These are phyloP conservation scores for Aspergillus sojae DNA, from an alignment of 2,329 filamentous ascomycete genomes.

Conservation along the genomic window DNA sequence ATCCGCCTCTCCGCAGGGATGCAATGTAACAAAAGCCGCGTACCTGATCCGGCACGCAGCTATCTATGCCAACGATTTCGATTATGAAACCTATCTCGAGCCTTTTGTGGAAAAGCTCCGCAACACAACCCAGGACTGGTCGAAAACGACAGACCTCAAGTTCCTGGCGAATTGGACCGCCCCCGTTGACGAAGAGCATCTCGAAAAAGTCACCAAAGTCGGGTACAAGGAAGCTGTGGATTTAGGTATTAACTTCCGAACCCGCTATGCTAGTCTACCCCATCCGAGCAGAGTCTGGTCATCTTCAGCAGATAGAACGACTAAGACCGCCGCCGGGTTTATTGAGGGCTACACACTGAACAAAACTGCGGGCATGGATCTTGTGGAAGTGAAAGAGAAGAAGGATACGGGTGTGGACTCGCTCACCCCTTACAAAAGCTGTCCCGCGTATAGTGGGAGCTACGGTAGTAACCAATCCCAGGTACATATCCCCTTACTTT, in stretches of 20 bases:
- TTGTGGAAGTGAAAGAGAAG: conserved; percentile 60
- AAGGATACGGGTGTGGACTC: conserved; percentile 61
- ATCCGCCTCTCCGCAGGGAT: conserved; percentile 52
- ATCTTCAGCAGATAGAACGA: conserved; percentile 64
- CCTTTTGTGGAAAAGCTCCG: conserved; percentile 61
- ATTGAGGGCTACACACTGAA: conserved; percentile 59
- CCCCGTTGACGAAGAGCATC: conserved; percentile 59
- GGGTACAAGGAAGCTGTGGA: conserved; percentile 64
- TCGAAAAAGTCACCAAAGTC: conserved; percentile 62
- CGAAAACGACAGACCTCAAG: conserved; percentile 55
- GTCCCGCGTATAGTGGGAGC: conserved; percentile 63
- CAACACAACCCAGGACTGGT: conserved; percentile 63
- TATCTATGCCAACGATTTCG: conserved; percentile 63
- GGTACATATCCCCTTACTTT: conserved; percentile 41
- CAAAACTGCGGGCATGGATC: conserved; percentile 54
- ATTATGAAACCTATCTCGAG: conserved; percentile 60
- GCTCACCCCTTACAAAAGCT: conserved; percentile 67
- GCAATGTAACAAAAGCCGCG: conserved; percentile 54
- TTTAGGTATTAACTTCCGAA: conserved; percentile 60
- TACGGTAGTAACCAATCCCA: conserved; percentile 59
- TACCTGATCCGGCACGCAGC: conserved; percentile 63
- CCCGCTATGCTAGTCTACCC: conserved; percentile 60
- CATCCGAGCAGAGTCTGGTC: conserved; percentile 62
- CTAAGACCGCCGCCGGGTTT: conserved; percentile 60
- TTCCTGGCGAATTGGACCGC: conserved; percentile 62